phyloP scores from a whole-genome alignment of 805 yeast species.

The Priceomyces haplophilus region DNA sequence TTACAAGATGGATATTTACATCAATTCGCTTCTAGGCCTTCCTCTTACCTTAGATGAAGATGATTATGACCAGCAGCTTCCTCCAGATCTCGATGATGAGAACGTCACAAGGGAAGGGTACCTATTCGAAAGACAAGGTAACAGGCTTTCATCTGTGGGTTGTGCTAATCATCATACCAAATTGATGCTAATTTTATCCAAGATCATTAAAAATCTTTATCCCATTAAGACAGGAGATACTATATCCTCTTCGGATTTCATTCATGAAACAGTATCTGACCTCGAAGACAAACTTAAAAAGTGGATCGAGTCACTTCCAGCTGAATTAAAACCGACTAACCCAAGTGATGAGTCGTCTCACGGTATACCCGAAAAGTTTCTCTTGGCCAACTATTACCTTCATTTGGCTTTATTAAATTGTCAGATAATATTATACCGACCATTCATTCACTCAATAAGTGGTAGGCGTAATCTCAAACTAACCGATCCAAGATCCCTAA shows the following conservation, averaged over 20 bases:
- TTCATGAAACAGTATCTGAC: constrained; percentile 49
- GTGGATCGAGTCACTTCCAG: constrained; percentile 73
- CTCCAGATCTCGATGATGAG: constrained; percentile 82
- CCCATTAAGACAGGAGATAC: constrained; percentile 54
- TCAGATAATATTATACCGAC: constrained; percentile 77
- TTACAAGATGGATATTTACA: constrained; percentile 86
- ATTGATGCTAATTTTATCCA: constrained; percentile 65
- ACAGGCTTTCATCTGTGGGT: constrained; percentile 63
- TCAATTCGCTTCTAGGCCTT: constrained; percentile 80
- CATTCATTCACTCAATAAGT: constrained; percentile 80
- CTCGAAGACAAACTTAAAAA: constrained; percentile 65
- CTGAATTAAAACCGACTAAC: constrained; percentile 68
- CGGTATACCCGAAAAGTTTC: constrained; percentile 51
- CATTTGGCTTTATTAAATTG: constrained; percentile 73
- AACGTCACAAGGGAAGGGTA: constrained; percentile 70
- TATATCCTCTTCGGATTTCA: constrained; percentile 28
- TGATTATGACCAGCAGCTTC: constrained; percentile 85
- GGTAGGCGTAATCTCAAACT: constrained; percentile 41
- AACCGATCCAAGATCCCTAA: constrained; percentile 58
- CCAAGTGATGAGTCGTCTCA: constrained; percentile 36
- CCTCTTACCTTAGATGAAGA: constrained; percentile 75
- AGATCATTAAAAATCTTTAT: constrained; percentile 68
- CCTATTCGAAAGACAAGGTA: constrained; percentile 43
- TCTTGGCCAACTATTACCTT: constrained; percentile 70
- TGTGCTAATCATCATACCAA: constrained; percentile 85